Evolutionary conservation across 2,329 filamentous ascomycete genomes (phyloP).

Genomic region (Fusarium ambrosium): DNA sequence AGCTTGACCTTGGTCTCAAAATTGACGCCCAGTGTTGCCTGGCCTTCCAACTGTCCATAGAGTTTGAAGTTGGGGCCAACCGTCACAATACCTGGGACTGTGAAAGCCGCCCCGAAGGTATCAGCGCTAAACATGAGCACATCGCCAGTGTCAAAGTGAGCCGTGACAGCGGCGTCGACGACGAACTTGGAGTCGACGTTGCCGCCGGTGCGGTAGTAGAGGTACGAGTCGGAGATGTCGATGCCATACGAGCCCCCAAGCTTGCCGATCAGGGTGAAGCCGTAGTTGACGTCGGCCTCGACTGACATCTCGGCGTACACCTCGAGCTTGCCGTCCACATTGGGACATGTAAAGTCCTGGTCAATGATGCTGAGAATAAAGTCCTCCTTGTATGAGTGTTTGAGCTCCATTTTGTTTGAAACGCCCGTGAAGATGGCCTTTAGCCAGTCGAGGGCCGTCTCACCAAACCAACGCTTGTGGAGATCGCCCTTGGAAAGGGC

Average conservation of each 20-base stretch:
- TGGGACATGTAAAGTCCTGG: slow-evolving; percentile 40
- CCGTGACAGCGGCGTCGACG: slow-evolving; percentile 44
- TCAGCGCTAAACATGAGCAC: slow-evolving; percentile 39
- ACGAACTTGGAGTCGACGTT: slow-evolving; percentile 42
- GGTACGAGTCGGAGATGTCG: slow-evolving; percentile 45
- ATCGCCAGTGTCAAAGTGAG: slow-evolving; percentile 32
- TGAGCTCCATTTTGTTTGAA: slow-evolving; percentile 45
- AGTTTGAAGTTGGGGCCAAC: slow-evolving; percentile 50
- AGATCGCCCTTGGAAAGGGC: slow-evolving; percentile 47
- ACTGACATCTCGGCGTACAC: slow-evolving; percentile 35
- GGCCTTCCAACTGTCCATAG: slow-evolving; percentile 39
- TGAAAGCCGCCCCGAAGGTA: slow-evolving; percentile 48
- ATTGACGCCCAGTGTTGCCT: slow-evolving; percentile 37
- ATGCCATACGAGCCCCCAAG: slow-evolving; percentile 28
- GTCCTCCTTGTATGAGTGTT: slow-evolving; percentile 41
- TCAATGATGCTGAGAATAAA: slow-evolving; percentile 43
- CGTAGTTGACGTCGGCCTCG: slow-evolving; percentile 45
- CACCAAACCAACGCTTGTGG: slow-evolving; percentile 55
- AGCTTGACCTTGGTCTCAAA: slow-evolving; percentile 47
- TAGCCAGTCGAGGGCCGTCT: slow-evolving; percentile 49
- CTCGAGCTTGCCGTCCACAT: slow-evolving; percentile 31
- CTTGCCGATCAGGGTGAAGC: slow-evolving; percentile 47
- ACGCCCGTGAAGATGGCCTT: slow-evolving; percentile 15
- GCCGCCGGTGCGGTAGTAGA: slow-evolving; percentile 46
- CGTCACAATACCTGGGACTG: slow-evolving; percentile 48